Evolutionary conservation across 1,284 basidiomycete species (phyloP).

Genomic region (Agroathelia rolfsii): DNA sequence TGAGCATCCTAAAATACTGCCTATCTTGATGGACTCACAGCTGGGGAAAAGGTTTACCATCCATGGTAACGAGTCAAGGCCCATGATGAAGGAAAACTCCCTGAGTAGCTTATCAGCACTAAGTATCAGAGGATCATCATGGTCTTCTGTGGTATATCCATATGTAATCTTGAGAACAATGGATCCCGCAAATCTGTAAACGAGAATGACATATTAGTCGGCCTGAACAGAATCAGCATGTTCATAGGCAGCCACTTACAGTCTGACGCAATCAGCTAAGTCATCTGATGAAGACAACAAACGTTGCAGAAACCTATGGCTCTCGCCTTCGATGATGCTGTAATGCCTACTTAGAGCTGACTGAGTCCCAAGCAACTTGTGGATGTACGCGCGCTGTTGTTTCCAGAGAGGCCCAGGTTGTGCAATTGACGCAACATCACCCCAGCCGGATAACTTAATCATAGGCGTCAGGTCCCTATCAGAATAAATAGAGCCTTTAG

Average conservation of each 20-base stretch:
- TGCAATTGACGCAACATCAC: too few relatives aligned
- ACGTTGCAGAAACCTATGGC: constrained; percentile 43
- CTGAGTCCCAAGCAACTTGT: constrained; percentile 45
- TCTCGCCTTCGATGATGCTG: constrained; percentile 41
- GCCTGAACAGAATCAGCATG: constrained; percentile 3
- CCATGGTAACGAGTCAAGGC: constrained; percentile 38
- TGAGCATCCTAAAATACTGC: too few relatives aligned
- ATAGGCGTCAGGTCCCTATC: constrained; percentile 58
- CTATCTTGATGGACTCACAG: constrained; percentile 8
- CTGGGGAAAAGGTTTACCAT: constrained; percentile 47
- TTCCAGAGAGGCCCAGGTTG: constrained; percentile 49
- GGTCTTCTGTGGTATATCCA: constrained; percentile 48
- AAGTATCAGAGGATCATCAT: constrained; percentile 45
- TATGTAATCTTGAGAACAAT: constrained; percentile 52
- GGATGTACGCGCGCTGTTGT: constrained; percentile 51
- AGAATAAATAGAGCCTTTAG: constrained; percentile 59
- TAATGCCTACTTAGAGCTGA: constrained; percentile 38
- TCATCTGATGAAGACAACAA: constrained; percentile 44
- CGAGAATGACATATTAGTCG: neutral
- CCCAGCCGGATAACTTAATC: constrained; percentile 62
- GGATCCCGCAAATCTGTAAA: constrained; percentile 41
- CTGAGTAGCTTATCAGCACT: constrained; percentile 46
- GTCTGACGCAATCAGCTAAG: constrained; percentile 43
- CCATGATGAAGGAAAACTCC: constrained; percentile 48
- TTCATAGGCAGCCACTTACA: constrained; percentile 27